Evolutionary conservation across 495 filamentous ascomycete genomes (phyloP), one percentile per base, ranked within the genome.

Genomic region (Neurospora sp.): DNA sequence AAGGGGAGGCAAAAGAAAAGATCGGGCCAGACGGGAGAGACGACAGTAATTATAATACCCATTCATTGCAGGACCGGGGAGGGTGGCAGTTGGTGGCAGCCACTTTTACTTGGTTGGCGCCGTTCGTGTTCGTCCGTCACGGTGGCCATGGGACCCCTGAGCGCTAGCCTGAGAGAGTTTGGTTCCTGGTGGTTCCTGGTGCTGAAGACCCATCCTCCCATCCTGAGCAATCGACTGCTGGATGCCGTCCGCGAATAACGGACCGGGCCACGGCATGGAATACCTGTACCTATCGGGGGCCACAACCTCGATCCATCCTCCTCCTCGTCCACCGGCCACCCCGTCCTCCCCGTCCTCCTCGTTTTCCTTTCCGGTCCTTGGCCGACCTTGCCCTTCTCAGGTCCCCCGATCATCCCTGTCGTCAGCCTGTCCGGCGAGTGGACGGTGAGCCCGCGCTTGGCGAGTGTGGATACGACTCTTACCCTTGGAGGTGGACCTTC

Each of bases 1-100:
- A 82, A 76, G 81, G 80, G 81, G 79, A 70, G 75, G 75, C 74
- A 71, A 77, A 73, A 71, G 70, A 72, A 70, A 72, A 53, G 71
- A 71, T 68, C n/a, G 61, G 31, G 70, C 44, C 40, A 68, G 73
- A 69, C 44, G 44, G 27, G 48, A 48, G 75, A 44, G 44, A 40
- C 48, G 65, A 68, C 74, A 48, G 70, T 76, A 72, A 73, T 72
- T 73, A 71, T 74, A 75, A 45, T 61, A 68, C 37, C 6, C 53
- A 65, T 65, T 65, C 53, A 65, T 65, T 65, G 53, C 59, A 45
- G 70, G 70, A 75, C 71, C 42, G 70, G 76, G 73, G 74, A 70
- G 71, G 76, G 72, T 75, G 73, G 70, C 69, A 40, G 70, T 70
- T 39, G 73, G 71, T 72, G 73, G 37, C 53, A 65, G 70, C 72